Base-by-base conservation (phyloP, 371 early-diverging fungal genomes). In the Synchytrium microbalum region DNA sequence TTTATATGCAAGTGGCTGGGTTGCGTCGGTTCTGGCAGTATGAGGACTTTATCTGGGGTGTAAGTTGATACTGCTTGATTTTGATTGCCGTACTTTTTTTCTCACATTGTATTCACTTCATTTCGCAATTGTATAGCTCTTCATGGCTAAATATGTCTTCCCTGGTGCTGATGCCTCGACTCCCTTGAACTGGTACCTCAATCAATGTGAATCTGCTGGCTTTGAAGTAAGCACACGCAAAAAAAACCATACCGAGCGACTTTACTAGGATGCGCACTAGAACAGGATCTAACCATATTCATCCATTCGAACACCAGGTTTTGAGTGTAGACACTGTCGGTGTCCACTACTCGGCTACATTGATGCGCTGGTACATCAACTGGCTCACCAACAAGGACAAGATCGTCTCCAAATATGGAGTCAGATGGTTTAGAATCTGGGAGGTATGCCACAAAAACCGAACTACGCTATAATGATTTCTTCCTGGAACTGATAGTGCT, bases 71-170 rank as follows among this genome's bases (percentile, higher is more conserved):
- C 25, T 67, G 19, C 64, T 54, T 66, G 23, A 28, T 63, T n/a
- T 60, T 54, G n/a, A 24, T 28, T 2, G 14, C 52, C 14, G 14
- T 23, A 51, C 14, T 14, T 51, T 51, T 51, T 14, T 14, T 51
- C 51, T 51, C 23, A 14, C 23, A 51, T 62, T 62, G 10, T 19
- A 59, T 62, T 32, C 61, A 25, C 19, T 19, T 38, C 19, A 54
- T 55, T n/a, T 32, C 14, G 19, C 23, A 14, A 16, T 32, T 58
- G 8, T 8, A 3, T 53, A 70, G 60, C 84, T 96, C 58, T 96
- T 96, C 77, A 96, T 97, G 96, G 93, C 92, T 73, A 93, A 88
- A 80, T 95, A 96, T 75, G 87, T 97, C 65, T 96, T 97, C 89
- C 96, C 96, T 64, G 96, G 96, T 70, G 96, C 96, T 66, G 98